Percentiles rank a stretch among this genome's conserved stretches.
phyloP scores from a whole-genome alignment of 1,139 yeast genomes.

The Saccharomycopsis hybrid region DNA sequence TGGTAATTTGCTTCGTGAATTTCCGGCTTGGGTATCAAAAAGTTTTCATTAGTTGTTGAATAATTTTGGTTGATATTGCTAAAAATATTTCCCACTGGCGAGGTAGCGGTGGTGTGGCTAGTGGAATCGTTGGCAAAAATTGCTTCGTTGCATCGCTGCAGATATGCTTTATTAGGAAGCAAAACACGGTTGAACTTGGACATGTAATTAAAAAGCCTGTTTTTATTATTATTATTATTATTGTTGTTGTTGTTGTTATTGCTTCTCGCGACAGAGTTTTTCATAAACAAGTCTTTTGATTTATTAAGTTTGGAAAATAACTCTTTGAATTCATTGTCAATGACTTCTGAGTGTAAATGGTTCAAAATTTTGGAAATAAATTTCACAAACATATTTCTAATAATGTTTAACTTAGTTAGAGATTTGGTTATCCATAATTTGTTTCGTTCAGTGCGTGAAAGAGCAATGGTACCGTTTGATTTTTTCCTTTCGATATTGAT shows the following conservation, averaged over 20 bases:
- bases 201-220: conserved; percentile 19
- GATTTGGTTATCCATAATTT: conserved; percentile 27
- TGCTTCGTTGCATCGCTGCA: conserved; percentile 20
- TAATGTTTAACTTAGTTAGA: conserved; percentile 37
- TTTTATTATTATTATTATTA: conserved; percentile 1
- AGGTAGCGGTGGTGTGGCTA: conserved; percentile 14
- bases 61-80: conserved; percentile 7
- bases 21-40: conserved; percentile 21
- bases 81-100: background rate
- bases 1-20: conserved; percentile 23
- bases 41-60: conserved; percentile 12
- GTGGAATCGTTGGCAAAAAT: conserved; percentile 7
- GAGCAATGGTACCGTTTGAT: conserved; percentile 25
- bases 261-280: conserved; percentile 12
- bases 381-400: conserved; percentile 41
- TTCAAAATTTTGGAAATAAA: conserved; percentile 39
- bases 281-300: conserved; percentile 21
- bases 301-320: conserved; percentile 28
- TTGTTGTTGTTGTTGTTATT: conserved; percentile 1
- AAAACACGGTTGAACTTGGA: conserved; percentile 14
- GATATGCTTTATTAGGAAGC: conserved; percentile 22
- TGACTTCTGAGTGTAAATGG: conserved; percentile 43
- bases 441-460: background rate
- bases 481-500: conserved; percentile 5
- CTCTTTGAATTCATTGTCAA: conserved; percentile 37